These are phyloP conservation scores for Hanseniaspora lindneri DNA, from an alignment of 805 yeast species.

Conservation along the genomic window DNA sequence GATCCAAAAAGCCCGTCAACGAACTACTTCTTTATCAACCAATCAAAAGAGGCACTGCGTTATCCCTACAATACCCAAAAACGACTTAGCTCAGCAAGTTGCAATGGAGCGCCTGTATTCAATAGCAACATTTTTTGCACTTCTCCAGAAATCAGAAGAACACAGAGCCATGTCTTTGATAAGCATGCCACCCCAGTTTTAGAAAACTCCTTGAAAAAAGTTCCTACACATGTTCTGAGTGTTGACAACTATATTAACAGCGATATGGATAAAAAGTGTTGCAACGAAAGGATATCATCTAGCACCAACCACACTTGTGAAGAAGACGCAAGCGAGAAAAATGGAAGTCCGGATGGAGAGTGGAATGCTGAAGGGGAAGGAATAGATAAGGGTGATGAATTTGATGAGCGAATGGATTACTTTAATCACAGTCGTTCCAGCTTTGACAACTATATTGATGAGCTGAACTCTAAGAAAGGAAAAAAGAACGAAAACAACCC, in stretches of 20 bases:
- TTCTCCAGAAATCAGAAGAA: neutral
- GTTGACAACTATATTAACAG: conserved; percentile 11
- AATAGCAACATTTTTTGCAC: neutral
- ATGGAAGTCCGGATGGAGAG: neutral
- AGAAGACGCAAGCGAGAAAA: neutral
- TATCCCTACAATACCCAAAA: neutral
- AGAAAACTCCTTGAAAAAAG: neutral
- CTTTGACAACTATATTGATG: conserved; percentile 2
- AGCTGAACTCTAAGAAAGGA: neutral
- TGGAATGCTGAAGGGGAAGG: neutral
- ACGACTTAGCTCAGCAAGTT: neutral
- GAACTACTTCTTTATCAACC: neutral
- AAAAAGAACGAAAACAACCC: neutral
- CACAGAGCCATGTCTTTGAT: neutral
- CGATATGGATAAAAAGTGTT: conserved; percentile 14
- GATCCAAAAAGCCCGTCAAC: neutral
- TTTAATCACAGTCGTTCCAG: conserved; percentile 3
- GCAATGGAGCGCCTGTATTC: neutral
- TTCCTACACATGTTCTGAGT: conserved; percentile 7
- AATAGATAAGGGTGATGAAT: neutral
- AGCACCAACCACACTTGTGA: neutral
- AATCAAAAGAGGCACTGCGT: too few relatives aligned
- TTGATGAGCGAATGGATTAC: conserved; percentile 14
- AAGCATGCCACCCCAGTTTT: neutral
- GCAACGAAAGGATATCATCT: too few relatives aligned